Evolutionary conservation across 2,329 filamentous ascomycete species (phyloP).

Genomic region (Talaromyces sp.): DNA sequence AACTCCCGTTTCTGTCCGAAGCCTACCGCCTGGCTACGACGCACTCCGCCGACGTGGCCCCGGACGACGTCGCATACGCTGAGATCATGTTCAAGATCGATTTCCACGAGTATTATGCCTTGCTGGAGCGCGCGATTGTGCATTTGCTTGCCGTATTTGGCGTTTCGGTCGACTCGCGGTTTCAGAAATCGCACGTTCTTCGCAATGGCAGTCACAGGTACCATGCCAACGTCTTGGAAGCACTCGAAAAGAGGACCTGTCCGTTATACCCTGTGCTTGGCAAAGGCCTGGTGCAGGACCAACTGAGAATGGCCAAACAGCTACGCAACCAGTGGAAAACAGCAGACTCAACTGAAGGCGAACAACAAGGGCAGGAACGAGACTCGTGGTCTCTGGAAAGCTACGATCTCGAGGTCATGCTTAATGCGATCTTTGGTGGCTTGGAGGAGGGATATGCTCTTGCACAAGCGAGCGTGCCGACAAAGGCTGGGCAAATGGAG

Average conservation of each 20-base stretch:
- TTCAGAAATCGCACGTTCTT: conserved; percentile 13
- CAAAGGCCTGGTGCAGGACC: conserved; percentile 48
- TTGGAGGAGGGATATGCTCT: conserved; percentile 54
- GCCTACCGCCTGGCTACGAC: conserved; percentile 49
- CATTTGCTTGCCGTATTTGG: conserved; percentile 61
- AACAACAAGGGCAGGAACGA: not conserved
- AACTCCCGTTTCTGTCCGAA: conserved; percentile 54
- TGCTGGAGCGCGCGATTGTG: conserved; percentile 66
- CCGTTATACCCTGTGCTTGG: conserved; percentile 56
- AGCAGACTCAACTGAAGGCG: conserved; percentile 7
- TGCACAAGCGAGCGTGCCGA: conserved; percentile 43
- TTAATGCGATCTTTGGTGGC: conserved; percentile 52
- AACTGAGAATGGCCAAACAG: conserved; percentile 36
- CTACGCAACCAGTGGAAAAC: conserved; percentile 11
- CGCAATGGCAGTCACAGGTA: conserved; percentile 49
- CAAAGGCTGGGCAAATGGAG: conserved; percentile 14
- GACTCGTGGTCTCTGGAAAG: conserved; percentile 46
- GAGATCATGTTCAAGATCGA: conserved; percentile 72
- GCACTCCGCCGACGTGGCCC: conserved; percentile 20
- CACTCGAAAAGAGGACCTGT: conserved; percentile 53
- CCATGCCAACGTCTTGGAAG: conserved; percentile 64
- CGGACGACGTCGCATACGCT: conserved; percentile 29
- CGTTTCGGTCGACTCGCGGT: conserved; percentile 43
- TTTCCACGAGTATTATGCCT: conserved; percentile 70
- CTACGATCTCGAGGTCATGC: conserved; percentile 58